A percentile compares a stretch with the other conserved stretches of the same genome.
phyloP scores from a whole-genome alignment of 805 yeast species.

The Myxozyma mucilagina region DNA sequence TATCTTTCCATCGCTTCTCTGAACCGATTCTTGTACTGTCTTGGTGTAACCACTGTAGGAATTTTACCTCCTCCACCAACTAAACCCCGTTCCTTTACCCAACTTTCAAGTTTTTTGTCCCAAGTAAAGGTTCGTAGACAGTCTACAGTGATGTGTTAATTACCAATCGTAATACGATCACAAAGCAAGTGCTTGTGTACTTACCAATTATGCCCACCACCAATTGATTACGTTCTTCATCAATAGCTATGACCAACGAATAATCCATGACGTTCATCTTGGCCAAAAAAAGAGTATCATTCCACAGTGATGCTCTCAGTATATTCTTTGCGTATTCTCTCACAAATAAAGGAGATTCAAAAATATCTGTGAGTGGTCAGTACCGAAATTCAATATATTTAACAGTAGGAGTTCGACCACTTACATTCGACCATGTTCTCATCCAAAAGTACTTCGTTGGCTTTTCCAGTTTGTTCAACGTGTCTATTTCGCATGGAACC shows the following conservation, averaged over 20 bases:
- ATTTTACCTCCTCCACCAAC: conserved; percentile 85
- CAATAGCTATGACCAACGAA: conserved; percentile 91
- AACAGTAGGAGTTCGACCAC: not conserved
- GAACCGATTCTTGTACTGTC: conserved; percentile 90
- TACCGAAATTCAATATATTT: not conserved
- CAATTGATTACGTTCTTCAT: conserved; percentile 57
- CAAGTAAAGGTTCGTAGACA: conserved; percentile 95
- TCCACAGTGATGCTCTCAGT: conserved; percentile 85
- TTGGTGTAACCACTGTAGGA: conserved; percentile 96
- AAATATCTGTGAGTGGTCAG: conserved; percentile 52
- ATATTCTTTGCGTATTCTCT: conserved; percentile 86
- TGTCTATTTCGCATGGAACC: conserved; percentile 98
- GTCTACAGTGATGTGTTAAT: conserved; percentile 43
- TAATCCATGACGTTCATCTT: conserved; percentile 99
- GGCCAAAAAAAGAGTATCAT: conserved; percentile 88
- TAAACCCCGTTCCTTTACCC: conserved; percentile 95
- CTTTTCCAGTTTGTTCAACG: conserved; percentile 93
- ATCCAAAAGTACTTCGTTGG: conserved; percentile 89
- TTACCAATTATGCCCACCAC: conserved; percentile 84
- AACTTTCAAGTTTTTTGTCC: conserved; percentile 97
- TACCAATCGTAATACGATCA: no score
- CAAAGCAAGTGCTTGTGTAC: not conserved
- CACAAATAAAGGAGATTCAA: conserved; percentile 92
- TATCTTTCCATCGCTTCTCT: conserved; percentile 98
- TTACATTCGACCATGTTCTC: conserved; percentile 92